Base-by-base conservation (phyloP, 2,329 filamentous ascomycete species). In the Polytolypa hystricis region DNA sequence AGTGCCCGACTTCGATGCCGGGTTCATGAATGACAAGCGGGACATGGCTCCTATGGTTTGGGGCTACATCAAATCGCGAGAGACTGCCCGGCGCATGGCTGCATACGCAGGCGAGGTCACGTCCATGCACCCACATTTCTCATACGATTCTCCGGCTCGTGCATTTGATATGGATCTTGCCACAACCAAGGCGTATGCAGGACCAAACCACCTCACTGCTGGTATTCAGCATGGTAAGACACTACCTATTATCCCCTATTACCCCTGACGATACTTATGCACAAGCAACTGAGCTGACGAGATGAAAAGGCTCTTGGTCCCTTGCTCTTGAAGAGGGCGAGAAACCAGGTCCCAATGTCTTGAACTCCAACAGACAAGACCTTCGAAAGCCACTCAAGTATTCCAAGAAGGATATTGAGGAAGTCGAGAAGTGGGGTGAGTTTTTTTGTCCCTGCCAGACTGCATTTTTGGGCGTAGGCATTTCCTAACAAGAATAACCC, bases 31-130 rank as follows among this genome's bases (percentile, higher is more conserved):
- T 50, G 82, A 87, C 60, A 79, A 84, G 60, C 71, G 82, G 16
- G 83, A 87, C 51, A 86, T 87, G 81, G 81, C 77, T 1, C 81
- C 82, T 6, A 84, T 83, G 77, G 80, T 87, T 4, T 86, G 82
- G 81, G 78, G 78, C 3, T 86, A 86, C 60, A 82, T 85, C 66
- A 85, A 85, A 63, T 83, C 78, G 2, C 78, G 81, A 39, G 81
- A 85, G 68, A 86, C 81, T 3, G 82, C 82, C 2, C 72, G 82
- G 3, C 74, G 81, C 44, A 85, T 85, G 81, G 71, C 79, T 17
- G 76, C 81, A 0, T 86, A 84, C 45, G 81, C 81, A 1, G 82
- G 82, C 42, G 82, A 87, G 55, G 80, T 83, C 15, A 69, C 67
- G 14, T 45, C 48, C 7, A 66, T 71, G 66, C 81, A 86, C 55